Evolutionary conservation across 257 asterid species (phyloP).

Genomic region (Jasminum sambac): DNA sequence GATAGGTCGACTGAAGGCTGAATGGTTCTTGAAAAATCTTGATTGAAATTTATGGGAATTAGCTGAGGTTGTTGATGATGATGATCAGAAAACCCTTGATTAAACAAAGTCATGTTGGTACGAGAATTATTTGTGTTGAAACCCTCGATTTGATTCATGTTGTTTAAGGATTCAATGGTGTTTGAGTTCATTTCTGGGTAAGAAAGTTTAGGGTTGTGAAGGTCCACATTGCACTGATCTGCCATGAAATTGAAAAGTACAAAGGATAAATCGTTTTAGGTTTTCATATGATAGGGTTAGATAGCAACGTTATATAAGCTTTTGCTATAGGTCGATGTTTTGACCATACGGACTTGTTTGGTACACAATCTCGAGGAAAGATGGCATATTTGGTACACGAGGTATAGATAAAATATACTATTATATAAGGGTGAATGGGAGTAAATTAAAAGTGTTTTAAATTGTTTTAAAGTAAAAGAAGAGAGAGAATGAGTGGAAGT

Average conservation of each 20-base stretch:
- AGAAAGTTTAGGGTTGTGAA: slow-evolving; percentile 39
- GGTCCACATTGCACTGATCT: slow-evolving; percentile 32
- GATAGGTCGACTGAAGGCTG: slow-evolving; percentile 22
- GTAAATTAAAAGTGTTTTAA: no score
- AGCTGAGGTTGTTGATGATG: slow-evolving; percentile 32
- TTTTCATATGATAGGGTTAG: slow-evolving; percentile 19
- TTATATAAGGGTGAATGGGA: no score
- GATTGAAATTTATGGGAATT: slow-evolving; percentile 28
- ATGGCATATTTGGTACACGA: no score
- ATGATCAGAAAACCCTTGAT: slow-evolving; percentile 35
- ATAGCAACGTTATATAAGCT: slow-evolving; percentile 36
- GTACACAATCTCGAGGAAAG: no score
- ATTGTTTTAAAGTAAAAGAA: no score
- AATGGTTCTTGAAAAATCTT: slow-evolving; percentile 32
- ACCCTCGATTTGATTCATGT: slow-evolving; percentile 39
- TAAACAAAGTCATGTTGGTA: slow-evolving; percentile 35
- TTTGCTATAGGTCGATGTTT: slow-evolving; percentile 27
- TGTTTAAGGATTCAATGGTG: slow-evolving; percentile 43
- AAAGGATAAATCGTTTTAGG: slow-evolving; percentile 6
- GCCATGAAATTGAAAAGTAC: slow-evolving; percentile 34
- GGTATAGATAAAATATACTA: no score
- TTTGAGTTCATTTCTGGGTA: slow-evolving; percentile 31
- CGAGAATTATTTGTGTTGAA: slow-evolving; percentile 38
- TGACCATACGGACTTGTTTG: slow-evolving; percentile 22
- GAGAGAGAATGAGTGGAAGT: no score